Percentiles rank a stretch among this genome's conserved stretches.
These are phyloP conservation scores for Arthrinium phaeospermum DNA, from an alignment of 2,329 filamentous ascomycete genomes.

Conservation along the genomic window DNA sequence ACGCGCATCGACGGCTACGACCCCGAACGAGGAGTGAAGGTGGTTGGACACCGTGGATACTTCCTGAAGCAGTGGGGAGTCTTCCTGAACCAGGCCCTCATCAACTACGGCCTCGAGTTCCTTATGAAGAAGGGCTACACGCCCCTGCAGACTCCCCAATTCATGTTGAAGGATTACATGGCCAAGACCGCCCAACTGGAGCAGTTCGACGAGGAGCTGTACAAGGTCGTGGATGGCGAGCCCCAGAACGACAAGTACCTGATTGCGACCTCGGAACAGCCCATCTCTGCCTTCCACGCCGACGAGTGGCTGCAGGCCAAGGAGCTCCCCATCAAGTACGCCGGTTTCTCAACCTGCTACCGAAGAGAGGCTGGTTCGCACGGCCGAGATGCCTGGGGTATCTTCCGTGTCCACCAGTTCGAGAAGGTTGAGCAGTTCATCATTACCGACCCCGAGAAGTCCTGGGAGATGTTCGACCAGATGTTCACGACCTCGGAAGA, in stretches of 20 bases:
- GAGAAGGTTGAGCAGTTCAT: conserved; percentile 73
- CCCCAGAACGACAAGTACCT: conserved; percentile 85
- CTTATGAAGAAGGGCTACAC: conserved; percentile 81
- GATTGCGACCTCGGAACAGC: conserved; percentile 88
- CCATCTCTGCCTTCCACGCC: conserved; percentile 89
- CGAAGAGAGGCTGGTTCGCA: conserved; percentile 93
- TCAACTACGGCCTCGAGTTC: conserved; percentile 95
- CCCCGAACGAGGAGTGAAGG: conserved; percentile 88
- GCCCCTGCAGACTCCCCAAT: conserved; percentile 84
- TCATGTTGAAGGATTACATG: conserved; percentile 97
- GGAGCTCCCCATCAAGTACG: conserved; percentile 89
- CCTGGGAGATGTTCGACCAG: conserved; percentile 89
- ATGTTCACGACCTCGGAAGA: conserved; percentile 94
- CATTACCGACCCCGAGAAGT: conserved; percentile 80
- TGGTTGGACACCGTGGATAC: conserved; percentile 94
- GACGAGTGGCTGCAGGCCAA: conserved; percentile 89
- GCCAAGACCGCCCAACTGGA: conserved; percentile 97
- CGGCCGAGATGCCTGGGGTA: conserved; percentile 93
- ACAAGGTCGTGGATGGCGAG: conserved; percentile 80
- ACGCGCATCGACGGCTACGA: conserved; percentile 89
- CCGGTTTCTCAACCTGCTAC: conserved; percentile 94
- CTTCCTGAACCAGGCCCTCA: conserved; percentile 88
- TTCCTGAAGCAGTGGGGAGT: conserved; percentile 90
- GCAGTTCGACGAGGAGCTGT: conserved; percentile 96
- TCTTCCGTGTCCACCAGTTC: conserved; percentile 98